A percentile compares a stretch with the other conserved stretches of the same genome.
Conservation (phyloP, 306 rosid species). For the Mimosa pudica region DNA sequence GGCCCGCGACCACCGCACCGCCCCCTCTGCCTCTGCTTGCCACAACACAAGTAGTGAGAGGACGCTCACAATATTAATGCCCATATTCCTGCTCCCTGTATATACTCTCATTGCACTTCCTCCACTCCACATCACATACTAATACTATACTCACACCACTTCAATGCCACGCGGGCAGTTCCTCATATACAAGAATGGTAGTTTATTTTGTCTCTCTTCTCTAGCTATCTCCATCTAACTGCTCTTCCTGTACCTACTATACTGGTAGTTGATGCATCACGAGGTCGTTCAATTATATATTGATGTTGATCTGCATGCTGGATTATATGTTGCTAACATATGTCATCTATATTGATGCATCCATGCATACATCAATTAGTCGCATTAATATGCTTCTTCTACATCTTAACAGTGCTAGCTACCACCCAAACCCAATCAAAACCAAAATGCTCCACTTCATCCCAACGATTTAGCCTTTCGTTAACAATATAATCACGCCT, state of each 20-base stretch:
- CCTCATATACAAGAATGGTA: conserved; percentile 33
- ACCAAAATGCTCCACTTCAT: too few species aligned
- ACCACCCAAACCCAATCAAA: too few species aligned
- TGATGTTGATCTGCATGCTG: not conserved
- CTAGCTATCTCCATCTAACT: not conserved
- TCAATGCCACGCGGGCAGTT: not conserved
- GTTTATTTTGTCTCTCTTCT: not conserved
- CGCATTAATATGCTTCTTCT: too few species aligned
- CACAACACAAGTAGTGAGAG: conserved; percentile 20
- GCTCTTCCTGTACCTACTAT: not conserved
- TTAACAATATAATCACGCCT: too few species aligned
- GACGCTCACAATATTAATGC: not conserved
- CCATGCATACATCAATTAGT: not conserved
- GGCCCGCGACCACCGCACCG: too few species aligned
- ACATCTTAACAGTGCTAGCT: too few species aligned
- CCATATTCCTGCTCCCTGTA: not conserved
- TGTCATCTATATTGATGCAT: not conserved
- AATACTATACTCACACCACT: too few species aligned
- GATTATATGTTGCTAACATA: not conserved
- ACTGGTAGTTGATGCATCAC: not conserved
- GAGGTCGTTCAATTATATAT: not conserved
- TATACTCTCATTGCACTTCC: too few species aligned
- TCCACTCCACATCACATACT: too few species aligned
- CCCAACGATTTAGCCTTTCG: too few species aligned
- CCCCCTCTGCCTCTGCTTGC: not conserved